Conservation (phyloP, 148 eudicot genomes). For the Chenopodium berlandieri region DNA sequence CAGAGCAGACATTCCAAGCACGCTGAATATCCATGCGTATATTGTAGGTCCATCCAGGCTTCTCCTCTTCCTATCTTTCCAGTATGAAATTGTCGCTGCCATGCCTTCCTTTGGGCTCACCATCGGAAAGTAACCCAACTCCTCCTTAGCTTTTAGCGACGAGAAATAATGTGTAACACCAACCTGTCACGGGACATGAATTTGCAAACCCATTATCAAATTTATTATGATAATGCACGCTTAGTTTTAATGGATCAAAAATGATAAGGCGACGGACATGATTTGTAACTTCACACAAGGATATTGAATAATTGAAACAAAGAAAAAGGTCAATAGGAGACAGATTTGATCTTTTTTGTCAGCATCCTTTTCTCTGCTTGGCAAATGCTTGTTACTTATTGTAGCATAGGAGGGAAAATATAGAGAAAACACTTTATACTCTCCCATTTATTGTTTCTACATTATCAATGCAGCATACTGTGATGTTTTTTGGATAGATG, state of each 20-base stretch:
- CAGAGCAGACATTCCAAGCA: constrained; percentile 55
- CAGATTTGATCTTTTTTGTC: background rate
- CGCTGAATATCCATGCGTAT: constrained; percentile 55
- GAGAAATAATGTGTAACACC: constrained; percentile 93
- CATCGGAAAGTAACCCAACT: constrained; percentile 71
- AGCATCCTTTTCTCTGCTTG: background rate
- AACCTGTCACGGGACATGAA: constrained; percentile 41
- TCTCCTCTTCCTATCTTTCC: constrained; percentile 61
- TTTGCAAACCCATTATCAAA: background rate
- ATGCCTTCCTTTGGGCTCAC: constrained; percentile 75
- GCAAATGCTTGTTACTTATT: background rate
- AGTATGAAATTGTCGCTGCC: constrained; percentile 72
- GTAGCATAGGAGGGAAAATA: background rate
- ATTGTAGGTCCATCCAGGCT: constrained; percentile 78
- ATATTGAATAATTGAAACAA: too few species aligned
- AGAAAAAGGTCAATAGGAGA: background rate
- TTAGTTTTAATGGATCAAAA: too few species aligned
- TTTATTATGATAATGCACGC: background rate
- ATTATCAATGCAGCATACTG: background rate
- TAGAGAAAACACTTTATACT: background rate
- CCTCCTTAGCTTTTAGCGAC: constrained; percentile 68
- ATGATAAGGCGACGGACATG: background rate
- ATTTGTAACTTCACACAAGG: background rate
- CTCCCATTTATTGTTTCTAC: too few species aligned
- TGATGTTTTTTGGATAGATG: background rate